A percentile compares a stretch with the other conserved stretches of the same genome.
Evolutionary conservation across 768 basidiomycete species (phyloP).

Genomic region (Kwoniella sp.): DNA sequence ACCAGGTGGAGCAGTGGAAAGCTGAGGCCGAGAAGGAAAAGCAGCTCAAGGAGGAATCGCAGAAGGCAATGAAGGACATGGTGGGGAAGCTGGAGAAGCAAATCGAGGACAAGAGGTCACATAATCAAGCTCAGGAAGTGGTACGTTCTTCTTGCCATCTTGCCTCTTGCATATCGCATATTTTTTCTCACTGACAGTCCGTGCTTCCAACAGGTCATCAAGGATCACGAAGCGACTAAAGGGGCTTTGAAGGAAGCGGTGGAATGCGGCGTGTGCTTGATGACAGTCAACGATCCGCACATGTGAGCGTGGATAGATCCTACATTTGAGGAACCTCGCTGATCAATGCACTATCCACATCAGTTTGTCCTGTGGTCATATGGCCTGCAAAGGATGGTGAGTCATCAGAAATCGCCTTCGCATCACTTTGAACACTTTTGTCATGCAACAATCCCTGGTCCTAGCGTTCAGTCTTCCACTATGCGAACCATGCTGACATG

Average conservation of each 20-base stretch:
- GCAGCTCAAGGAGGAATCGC: slow-evolving; percentile 10
- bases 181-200: too few species aligned
- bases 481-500: background rate
- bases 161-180: background rate
- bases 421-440: too few species aligned
- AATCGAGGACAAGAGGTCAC: slow-evolving; percentile 3
- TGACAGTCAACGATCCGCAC: slow-evolving; percentile 44
- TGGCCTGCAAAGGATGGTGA: slow-evolving; percentile 47
- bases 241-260: slow-evolving; percentile 34
- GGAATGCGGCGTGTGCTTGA: slow-evolving; percentile 42
- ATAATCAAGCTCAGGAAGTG: slow-evolving; percentile 15
- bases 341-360: background rate
- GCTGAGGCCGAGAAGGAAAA: slow-evolving; percentile 14
- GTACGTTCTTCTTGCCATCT: slow-evolving; percentile 6
- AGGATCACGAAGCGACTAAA: slow-evolving; percentile 18
- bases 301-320: slow-evolving; percentile 32
- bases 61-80: slow-evolving; percentile 12
- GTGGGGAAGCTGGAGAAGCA: slow-evolving; percentile 14
- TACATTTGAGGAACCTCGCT: background rate
- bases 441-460: too few species aligned
- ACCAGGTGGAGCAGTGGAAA: slow-evolving; percentile 2
- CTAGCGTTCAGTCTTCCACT: background rate
- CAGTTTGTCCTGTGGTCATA: slow-evolving; percentile 46
- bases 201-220: slow-evolving; percentile 19
- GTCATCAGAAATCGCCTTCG: too few species aligned